A percentile compares a stretch with the other conserved stretches of the same genome.
Evolutionary conservation across 1,139 yeast genomes (phyloP).

Genomic region (Suhomyces chickasaworum): DNA sequence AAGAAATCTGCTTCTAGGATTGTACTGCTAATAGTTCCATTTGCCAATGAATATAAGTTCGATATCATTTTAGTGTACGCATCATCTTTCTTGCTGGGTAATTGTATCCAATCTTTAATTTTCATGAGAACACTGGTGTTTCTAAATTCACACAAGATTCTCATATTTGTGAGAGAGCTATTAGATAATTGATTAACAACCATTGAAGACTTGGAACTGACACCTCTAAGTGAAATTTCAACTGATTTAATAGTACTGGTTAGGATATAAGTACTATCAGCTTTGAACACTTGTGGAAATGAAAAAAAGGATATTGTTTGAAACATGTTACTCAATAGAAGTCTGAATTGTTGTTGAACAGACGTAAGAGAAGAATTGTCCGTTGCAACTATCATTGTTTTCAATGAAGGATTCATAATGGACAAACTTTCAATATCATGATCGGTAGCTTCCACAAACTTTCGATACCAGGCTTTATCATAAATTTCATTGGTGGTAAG

Average conservation of each 20-base stretch:
- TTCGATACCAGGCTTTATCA: slow-evolving; percentile 31
- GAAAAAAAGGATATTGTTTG: slow-evolving; percentile 40
- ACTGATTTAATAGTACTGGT: slow-evolving; percentile 60
- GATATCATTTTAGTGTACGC: slow-evolving; percentile 40
- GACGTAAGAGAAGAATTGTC: slow-evolving; percentile 14
- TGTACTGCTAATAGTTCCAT: slow-evolving; percentile 27
- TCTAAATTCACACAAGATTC: slow-evolving; percentile 54
- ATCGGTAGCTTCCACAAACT: slow-evolving; percentile 25
- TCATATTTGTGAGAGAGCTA: slow-evolving; percentile 57
- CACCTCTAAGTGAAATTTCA: slow-evolving; percentile 71
- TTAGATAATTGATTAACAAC: slow-evolving; percentile 61
- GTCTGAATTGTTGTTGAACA: slow-evolving; percentile 31
- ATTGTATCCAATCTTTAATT: slow-evolving; percentile 31
- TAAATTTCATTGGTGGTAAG: slow-evolving; percentile 21
- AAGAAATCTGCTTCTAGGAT: slow-evolving; percentile 55
- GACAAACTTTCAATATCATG: slow-evolving; percentile 30
- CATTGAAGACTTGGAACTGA: slow-evolving; percentile 37
- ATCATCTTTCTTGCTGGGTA: slow-evolving; percentile 29
- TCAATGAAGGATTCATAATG: slow-evolving; percentile 29
- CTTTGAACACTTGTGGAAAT: slow-evolving; percentile 43
- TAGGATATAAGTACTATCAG: slow-evolving; percentile 42
- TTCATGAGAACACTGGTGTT: slow-evolving; percentile 38
- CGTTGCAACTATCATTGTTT: slow-evolving; percentile 27
- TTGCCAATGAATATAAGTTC: slow-evolving; percentile 34
- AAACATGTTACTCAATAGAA: slow-evolving; percentile 37